Base-by-base conservation (phyloP, 495 filamentous ascomycete genomes). In the Copromyces sp. region DNA sequence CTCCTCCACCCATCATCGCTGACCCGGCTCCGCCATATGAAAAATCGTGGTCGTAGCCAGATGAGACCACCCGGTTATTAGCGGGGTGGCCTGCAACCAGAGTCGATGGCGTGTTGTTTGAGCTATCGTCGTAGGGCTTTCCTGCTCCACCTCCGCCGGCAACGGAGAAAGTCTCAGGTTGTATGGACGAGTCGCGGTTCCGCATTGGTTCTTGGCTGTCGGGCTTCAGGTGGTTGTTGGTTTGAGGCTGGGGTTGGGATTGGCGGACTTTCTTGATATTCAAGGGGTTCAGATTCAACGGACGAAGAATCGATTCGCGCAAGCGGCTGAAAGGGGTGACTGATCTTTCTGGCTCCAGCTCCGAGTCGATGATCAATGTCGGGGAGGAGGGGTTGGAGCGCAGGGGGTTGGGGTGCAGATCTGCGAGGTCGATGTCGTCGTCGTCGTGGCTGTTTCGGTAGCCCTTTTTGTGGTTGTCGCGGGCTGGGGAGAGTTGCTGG, bases 1-100 rank as follows among this genome's bases (percentile, higher is more conserved):
- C 71, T 42, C 35, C 39, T 44, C 12, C 74, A 61, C 9, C 39
- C 77, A 79, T 84, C 71, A 79, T 82, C 71, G 20, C 84, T 86
- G 16, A 9, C 11, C 39, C 39, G 8, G 14, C 53, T 65, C 53
- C 53, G 32, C 53, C 29, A 35, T 65, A 65, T 6, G 29, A 87
- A 80, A 40, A 29, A 35, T 89, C 87, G 73, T 88, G 91, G 77
- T 91, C 90, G 79, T 82, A 90, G 76, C 82, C 89, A 78, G 82
- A 83, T 77, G 85, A 86, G 40, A 83, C 83, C 81, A 84, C 85
- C 40, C 84, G 79, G 16, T 71, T 73, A 1, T 69, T 69, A 9
- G 24, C 70, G 1, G 42, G 72, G 24, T 71, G 32, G 69, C 73
- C 74, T 45, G 83, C 79, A 70, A 84, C 70, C 72, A 86, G 81